Percentiles rank a stretch among this genome's conserved stretches.
Conservation (phyloP, 768 basidiomycete genomes). For the Trametes villosa region DNA sequence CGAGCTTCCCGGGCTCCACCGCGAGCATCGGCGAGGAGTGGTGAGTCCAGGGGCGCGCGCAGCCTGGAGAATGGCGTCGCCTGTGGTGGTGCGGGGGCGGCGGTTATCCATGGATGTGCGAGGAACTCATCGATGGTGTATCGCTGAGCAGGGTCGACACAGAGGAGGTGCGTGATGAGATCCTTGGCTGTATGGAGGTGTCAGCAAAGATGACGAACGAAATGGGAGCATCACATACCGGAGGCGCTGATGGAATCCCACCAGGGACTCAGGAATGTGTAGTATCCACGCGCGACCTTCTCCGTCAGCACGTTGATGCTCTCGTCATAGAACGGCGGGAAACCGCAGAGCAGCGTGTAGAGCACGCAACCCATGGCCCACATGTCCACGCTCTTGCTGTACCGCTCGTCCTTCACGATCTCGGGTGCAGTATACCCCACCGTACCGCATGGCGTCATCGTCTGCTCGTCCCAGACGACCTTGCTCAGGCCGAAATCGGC, state of each 20-base stretch:
- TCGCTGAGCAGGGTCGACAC: slow-evolving; percentile 92
- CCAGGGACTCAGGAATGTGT: slow-evolving; percentile 98
- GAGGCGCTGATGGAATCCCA: slow-evolving; percentile 93
- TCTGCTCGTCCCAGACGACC: slow-evolving; percentile 98
- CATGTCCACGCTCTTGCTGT: slow-evolving; percentile 98
- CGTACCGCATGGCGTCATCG: slow-evolving; percentile 99
- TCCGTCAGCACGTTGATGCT: slow-evolving; percentile 97
- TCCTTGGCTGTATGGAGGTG: slow-evolving; percentile 77
- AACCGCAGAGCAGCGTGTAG: slow-evolving; percentile 96
- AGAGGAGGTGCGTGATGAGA: slow-evolving; percentile 90
- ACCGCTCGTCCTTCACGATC: slow-evolving; percentile 98
- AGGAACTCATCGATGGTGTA: slow-evolving; percentile 99
- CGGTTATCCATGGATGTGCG: slow-evolving; percentile 93
- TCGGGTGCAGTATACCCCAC: slow-evolving; percentile 99
- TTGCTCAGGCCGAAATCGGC: slow-evolving; percentile 98
- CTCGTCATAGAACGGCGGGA: slow-evolving; percentile 98
- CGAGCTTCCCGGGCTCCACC: slow-evolving; percentile 64
- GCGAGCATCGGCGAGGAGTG: slow-evolving; percentile 79
- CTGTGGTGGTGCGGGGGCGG: slow-evolving; percentile 62
- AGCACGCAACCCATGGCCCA: slow-evolving; percentile 99
- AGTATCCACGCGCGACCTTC: slow-evolving; percentile 96
- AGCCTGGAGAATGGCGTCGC: slow-evolving; percentile 62
- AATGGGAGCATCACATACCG: slow-evolving; percentile 49
- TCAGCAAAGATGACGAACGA: background rate
- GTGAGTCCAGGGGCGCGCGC: slow-evolving; percentile 77